These are phyloP conservation scores for Grammothele lineata DNA, from an alignment of 768 basidiomycete species.

Conservation along the genomic window DNA sequence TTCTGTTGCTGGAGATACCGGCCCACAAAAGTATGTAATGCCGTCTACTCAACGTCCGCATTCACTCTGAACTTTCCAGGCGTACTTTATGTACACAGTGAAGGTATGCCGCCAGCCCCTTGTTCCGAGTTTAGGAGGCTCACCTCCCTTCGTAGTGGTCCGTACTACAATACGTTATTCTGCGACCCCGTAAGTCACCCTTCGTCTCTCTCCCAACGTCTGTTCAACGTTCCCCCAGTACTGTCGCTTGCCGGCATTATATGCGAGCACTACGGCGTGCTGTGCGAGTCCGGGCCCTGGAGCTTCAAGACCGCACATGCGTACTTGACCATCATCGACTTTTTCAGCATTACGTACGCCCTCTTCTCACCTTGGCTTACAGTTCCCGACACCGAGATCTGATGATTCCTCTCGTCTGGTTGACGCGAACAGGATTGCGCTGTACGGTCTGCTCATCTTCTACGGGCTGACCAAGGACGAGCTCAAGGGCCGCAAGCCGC, in stretches of 20 bases:
- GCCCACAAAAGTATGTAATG: conserved; percentile 62
- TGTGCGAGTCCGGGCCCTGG: conserved; percentile 64
- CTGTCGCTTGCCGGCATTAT: conserved; percentile 77
- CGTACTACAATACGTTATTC: conserved; percentile 84
- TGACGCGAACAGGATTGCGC: conserved; percentile 51
- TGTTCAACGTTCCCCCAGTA: conserved; percentile 26
- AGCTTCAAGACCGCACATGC: conserved; percentile 58
- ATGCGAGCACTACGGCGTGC: conserved; percentile 60
- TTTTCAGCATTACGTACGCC: conserved; percentile 72
- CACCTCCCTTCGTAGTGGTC: conserved; percentile 61
- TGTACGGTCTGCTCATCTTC: conserved; percentile 83
- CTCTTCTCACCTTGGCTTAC: not conserved
- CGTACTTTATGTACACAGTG: conserved; percentile 87
- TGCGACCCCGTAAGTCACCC: conserved; percentile 47
- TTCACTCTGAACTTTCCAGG: conserved; percentile 30
- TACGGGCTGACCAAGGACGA: conserved; percentile 81
- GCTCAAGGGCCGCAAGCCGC: conserved; percentile 67
- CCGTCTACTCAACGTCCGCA: too few species aligned
- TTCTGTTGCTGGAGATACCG: conserved; percentile 81
- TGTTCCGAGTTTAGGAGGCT: too few species aligned
- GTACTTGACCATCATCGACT: conserved; percentile 71
- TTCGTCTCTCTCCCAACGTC: too few species aligned
- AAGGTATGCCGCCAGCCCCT: too few species aligned
- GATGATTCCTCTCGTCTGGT: too few species aligned
- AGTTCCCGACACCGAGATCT: not conserved